Percentiles rank a stretch among this genome's conserved stretches.
These are phyloP conservation scores for Myriosclerotinia curreyana DNA, from an alignment of 2,329 filamentous ascomycete genomes.

Conservation along the genomic window DNA sequence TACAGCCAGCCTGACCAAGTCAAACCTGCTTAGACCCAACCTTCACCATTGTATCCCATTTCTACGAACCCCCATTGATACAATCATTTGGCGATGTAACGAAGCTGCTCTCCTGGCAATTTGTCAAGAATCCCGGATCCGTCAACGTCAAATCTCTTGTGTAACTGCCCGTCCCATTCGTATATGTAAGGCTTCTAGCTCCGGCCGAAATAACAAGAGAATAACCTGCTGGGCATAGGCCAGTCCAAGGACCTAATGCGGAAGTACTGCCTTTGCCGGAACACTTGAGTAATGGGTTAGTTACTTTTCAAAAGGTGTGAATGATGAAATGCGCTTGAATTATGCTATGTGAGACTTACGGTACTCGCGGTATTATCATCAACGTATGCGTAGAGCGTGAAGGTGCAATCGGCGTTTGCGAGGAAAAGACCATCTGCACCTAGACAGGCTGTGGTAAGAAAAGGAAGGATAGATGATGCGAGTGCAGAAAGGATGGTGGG, in stretches of 20 bases:
- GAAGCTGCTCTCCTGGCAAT: not conserved
- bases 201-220: not conserved
- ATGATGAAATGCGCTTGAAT: not conserved
- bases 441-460: constrained; percentile 1
- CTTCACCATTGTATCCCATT: not conserved
- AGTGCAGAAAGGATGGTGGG: not conserved
- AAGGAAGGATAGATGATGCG: not conserved
- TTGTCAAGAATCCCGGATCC: not conserved
- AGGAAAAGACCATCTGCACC: constrained; percentile 6
- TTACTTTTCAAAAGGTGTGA: not conserved
- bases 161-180: not conserved
- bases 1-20: not conserved
- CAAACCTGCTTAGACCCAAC: not conserved
- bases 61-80: not conserved
- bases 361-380: not conserved
- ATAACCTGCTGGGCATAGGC: not conserved
- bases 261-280: not conserved
- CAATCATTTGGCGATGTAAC: not conserved
- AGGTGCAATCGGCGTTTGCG: constrained; percentile 7
- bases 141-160: not conserved
- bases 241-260: not conserved
- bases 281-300: not conserved
- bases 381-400: not conserved
- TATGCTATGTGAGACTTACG: not conserved
- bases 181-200: not conserved